Percentiles rank a stretch among this genome's conserved stretches.
phyloP scores from a whole-genome alignment of 2,329 filamentous ascomycete genomes.

The Ascochyta lentis region DNA sequence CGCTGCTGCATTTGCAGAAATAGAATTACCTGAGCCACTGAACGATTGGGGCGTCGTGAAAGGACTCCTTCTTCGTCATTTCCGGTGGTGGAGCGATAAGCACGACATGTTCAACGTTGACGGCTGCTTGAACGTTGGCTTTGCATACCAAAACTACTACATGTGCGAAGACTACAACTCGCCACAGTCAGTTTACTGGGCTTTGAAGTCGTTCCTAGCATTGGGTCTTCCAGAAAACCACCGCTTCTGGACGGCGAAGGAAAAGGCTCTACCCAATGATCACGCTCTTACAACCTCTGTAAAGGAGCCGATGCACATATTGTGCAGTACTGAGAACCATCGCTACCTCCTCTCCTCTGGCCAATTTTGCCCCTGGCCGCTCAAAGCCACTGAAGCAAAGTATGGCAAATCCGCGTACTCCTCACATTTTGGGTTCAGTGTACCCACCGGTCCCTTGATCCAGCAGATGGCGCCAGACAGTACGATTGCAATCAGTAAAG shows the following conservation, averaged over 20 bases:
- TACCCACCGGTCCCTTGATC: slow-evolving; percentile 49
- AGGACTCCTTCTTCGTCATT: slow-evolving; percentile 58
- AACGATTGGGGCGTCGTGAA: slow-evolving; percentile 53
- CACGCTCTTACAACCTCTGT: background rate
- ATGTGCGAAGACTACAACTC: slow-evolving; percentile 65
- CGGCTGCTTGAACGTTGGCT: slow-evolving; percentile 59
- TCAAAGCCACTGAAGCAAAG: slow-evolving; percentile 47
- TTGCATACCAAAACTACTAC: slow-evolving; percentile 59
- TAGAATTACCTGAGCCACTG: slow-evolving; percentile 51
- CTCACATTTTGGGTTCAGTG: slow-evolving; percentile 48
- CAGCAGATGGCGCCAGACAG: slow-evolving; percentile 52
- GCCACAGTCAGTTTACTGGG: slow-evolving; percentile 63
- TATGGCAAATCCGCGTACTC: slow-evolving; percentile 48
- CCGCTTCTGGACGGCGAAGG: slow-evolving; percentile 56
- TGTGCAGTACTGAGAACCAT: slow-evolving; percentile 50
- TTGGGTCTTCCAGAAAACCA: slow-evolving; percentile 48
- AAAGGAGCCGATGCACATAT: slow-evolving; percentile 52
- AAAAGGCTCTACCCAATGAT: slow-evolving; percentile 45
- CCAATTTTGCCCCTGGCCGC: slow-evolving; percentile 46
- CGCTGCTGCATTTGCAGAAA: slow-evolving; percentile 52
- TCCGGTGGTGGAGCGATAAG: slow-evolving; percentile 57
- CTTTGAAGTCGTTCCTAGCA: slow-evolving; percentile 58
- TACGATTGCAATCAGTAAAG: slow-evolving; percentile 48
- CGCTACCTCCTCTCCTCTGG: slow-evolving; percentile 42
- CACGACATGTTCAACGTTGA: slow-evolving; percentile 57